A percentile compares a stretch with the other conserved stretches of the same genome.
Evolutionary conservation across 1,284 basidiomycete species (phyloP).

Genomic region (Naganishia liquefaciens): DNA sequence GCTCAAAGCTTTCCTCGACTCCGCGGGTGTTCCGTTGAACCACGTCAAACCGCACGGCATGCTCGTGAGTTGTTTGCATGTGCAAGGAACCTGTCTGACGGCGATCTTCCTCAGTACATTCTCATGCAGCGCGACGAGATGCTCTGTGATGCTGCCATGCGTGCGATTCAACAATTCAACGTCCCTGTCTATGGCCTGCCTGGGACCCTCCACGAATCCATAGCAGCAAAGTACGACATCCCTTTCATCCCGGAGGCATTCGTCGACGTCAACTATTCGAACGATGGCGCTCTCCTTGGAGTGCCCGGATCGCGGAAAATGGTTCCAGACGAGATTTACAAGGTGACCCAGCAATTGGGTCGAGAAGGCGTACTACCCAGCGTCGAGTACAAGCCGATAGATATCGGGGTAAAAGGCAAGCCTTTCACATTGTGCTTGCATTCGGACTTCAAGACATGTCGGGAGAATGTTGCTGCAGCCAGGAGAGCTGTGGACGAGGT

Average conservation of each 20-base stretch:
- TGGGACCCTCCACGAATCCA: constrained; percentile 45
- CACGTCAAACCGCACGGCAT: constrained; percentile 46
- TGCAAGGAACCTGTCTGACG: background rate
- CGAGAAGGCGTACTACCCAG: constrained; percentile 37
- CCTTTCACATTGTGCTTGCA: constrained; percentile 42
- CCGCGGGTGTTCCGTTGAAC: constrained; percentile 41
- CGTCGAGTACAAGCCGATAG: constrained; percentile 36
- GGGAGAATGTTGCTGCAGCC: constrained; percentile 34
- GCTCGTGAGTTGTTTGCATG: constrained; percentile 38
- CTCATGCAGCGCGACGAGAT: constrained; percentile 43
- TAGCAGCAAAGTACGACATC: constrained; percentile 43
- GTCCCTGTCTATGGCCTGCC: constrained; percentile 49
- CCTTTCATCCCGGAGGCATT: constrained; percentile 47
- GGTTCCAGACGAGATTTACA: constrained; percentile 37
- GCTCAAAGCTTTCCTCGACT: constrained; percentile 45
- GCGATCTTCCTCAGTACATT: constrained; percentile 38
- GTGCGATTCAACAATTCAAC: constrained; percentile 44
- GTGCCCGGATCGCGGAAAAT: constrained; percentile 41
- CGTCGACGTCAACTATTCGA: constrained; percentile 45
- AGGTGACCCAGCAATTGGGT: constrained; percentile 34
- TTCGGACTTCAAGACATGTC: constrained; percentile 37
- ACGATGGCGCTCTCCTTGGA: constrained; percentile 41
- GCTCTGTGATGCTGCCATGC: constrained; percentile 42
- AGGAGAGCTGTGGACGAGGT: constrained; percentile 39
- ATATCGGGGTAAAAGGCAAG: constrained; percentile 37